Evolutionary conservation across 441 rosid species (phyloP), one percentile per base, ranked within the genome.

Genomic region (Gossypium schwendimanii): DNA sequence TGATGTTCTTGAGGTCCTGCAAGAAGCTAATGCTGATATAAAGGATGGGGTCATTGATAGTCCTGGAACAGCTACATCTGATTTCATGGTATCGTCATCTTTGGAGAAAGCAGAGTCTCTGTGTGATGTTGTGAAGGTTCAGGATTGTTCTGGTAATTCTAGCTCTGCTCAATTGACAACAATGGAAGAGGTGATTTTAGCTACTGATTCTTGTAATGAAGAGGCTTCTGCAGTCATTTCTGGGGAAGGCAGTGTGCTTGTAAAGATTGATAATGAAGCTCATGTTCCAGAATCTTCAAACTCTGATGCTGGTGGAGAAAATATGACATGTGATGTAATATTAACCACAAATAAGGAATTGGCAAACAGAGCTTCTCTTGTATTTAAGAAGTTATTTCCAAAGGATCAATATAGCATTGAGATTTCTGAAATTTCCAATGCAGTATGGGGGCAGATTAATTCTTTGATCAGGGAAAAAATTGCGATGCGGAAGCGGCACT

Each of bases 61-160:
- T 76, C 89, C 89, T 69, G 91, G 87, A 75, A 88, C 87, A 67
- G 92, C 90, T 66, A 87, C 96, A 45, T 84, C 94, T 44, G 85
- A 87, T 67, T 83, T 84, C 73, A 73, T 75, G 3, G 87, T 83
- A 80, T 79, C 80, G 9, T 52, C 68, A 6, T 57, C 84, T 60
- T 49, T 76, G 63, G 60, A 45, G 20, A 79, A 76, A 73, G 68
- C 52, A 53, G 65, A 23, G 71, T 70, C 81, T 55, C 76, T 79
- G 15, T 41, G 80, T 73, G 80, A 80, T 39, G 26, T 73, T 31
- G 73, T 71, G 69, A 79, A 74, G 73, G 53, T 68, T 55, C 66
- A 58, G 21, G 80, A 81, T 66, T 62, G 55, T 84, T 63, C 76
- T 31, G 84, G 75, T 60, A 79, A 66, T 81, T 53, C 72, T 53